phyloP scores from a whole-genome alignment of 768 basidiomycete species.

The Cubamyces lactineus region DNA sequence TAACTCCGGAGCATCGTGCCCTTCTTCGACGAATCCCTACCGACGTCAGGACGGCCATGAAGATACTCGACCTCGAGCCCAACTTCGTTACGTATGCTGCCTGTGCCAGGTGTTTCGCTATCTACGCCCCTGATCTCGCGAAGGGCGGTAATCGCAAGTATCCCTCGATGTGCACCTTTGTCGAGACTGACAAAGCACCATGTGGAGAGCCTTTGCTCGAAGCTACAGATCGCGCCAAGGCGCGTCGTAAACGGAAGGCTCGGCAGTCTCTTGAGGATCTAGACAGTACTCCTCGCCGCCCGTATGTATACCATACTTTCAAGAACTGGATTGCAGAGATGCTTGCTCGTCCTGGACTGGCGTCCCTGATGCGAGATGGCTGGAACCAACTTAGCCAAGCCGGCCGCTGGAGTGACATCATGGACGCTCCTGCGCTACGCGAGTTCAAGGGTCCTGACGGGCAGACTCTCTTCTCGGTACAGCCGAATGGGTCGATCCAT shows the following conservation, averaged over 20 bases:
- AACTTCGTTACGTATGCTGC: neutral
- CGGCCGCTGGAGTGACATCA: too few relatives aligned
- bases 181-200: slow-evolving; percentile 5
- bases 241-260: too few relatives aligned
- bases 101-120: slow-evolving; percentile 19
- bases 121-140: slow-evolving; percentile 6
- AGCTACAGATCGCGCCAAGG: too few relatives aligned
- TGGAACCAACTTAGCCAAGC: neutral
- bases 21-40: neutral
- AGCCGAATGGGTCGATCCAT: too few relatives aligned
- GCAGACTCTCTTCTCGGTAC: too few relatives aligned
- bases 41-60: slow-evolving; percentile 12
- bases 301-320: too few relatives aligned
- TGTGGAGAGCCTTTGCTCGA: too few relatives aligned
- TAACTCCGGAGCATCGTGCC: neutral
- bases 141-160: neutral
- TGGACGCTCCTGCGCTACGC: too few relatives aligned
- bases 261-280: too few relatives aligned
- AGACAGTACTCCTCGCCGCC: too few relatives aligned
- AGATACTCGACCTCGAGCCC: slow-evolving; percentile 5
- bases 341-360: slow-evolving; percentile 21
- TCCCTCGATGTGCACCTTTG: slow-evolving; percentile 12
- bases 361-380: slow-evolving; percentile 1
- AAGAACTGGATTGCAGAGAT: too few relatives aligned
- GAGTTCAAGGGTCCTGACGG: too few relatives aligned